phyloP scores from a whole-genome alignment of 2,329 filamentous ascomycete species.

The Colletotrichum karsti region DNA sequence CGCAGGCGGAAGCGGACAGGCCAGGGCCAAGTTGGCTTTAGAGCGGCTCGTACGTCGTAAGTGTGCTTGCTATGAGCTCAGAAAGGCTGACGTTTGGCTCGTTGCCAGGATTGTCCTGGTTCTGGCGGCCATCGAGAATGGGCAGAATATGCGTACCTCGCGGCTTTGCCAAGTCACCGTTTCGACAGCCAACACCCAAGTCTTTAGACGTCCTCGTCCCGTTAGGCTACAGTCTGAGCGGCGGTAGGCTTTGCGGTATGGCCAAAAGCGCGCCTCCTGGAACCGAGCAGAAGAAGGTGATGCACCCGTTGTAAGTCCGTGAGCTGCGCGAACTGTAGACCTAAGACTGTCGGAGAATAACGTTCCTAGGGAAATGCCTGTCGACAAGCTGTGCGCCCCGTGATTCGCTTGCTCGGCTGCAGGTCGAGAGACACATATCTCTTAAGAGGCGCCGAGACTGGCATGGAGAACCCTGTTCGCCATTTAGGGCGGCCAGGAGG shows the following conservation, averaged over 20 bases:
- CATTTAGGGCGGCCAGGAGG: not conserved
- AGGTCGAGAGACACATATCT: not conserved
- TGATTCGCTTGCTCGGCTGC: not conserved
- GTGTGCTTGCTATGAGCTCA: not conserved
- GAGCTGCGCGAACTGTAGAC: not conserved
- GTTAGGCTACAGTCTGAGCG: conserved; percentile 11
- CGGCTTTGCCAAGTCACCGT: conserved; percentile 4
- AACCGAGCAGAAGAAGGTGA: conserved; percentile 14
- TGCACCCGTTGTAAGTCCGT: conserved; percentile 5
- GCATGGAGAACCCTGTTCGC: conserved; percentile 12
- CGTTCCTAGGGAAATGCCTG: conserved; percentile 1
- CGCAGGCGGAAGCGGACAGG: not conserved
- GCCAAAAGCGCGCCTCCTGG: conserved; percentile 4
- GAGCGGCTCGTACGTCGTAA: not conserved
- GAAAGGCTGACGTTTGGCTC: not conserved
- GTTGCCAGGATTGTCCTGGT: not conserved
- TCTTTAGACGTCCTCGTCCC: not conserved
- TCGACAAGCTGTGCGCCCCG: not conserved
- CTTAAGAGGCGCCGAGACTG: conserved; percentile 19
- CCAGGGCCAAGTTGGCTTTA: not conserved
- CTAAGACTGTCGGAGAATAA: conserved; percentile 12
- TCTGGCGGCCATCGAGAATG: not conserved
- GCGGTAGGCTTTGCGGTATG: not conserved
- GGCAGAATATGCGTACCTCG: not conserved
- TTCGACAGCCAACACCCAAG: not conserved